Conservation (phyloP, 148 eudicot species). For the Persicaria maculosa region DNA sequence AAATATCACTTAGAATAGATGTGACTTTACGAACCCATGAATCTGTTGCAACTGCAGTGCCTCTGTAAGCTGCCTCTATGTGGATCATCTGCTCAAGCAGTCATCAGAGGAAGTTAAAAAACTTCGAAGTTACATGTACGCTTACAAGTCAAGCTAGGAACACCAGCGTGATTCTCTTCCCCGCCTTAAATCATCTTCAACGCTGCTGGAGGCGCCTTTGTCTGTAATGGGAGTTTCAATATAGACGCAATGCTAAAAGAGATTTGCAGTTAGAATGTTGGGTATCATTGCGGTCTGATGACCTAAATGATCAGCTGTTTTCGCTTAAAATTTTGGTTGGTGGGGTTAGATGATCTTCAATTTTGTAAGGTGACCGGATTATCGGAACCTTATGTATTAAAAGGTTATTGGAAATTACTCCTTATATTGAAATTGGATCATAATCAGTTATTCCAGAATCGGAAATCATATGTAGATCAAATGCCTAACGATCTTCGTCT, state of each 20-base stretch:
- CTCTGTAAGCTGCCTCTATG: slow-evolving; percentile 66
- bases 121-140: slow-evolving; percentile 86
- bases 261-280: neutral
- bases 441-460: too few relatives aligned
- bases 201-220: neutral
- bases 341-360: too few relatives aligned
- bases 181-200: neutral
- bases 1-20: neutral
- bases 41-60: slow-evolving; percentile 34
- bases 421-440: too few relatives aligned
- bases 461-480: too few relatives aligned
- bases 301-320: neutral
- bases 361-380: too few relatives aligned
- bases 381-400: too few relatives aligned
- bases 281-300: neutral
- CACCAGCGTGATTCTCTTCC: neutral
- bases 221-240: neutral
- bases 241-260: neutral
- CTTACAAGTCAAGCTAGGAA: slow-evolving; percentile 58
- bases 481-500: too few relatives aligned
- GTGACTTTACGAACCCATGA: neutral
- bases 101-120: slow-evolving; percentile 83
- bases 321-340: too few relatives aligned
- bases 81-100: slow-evolving; percentile 62
- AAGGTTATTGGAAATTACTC: too few relatives aligned